Evolutionary conservation across 345 rosid genomes (phyloP), one percentile per base, ranked within the genome.

Genomic region (Bruguiera gymnorhiza): DNA sequence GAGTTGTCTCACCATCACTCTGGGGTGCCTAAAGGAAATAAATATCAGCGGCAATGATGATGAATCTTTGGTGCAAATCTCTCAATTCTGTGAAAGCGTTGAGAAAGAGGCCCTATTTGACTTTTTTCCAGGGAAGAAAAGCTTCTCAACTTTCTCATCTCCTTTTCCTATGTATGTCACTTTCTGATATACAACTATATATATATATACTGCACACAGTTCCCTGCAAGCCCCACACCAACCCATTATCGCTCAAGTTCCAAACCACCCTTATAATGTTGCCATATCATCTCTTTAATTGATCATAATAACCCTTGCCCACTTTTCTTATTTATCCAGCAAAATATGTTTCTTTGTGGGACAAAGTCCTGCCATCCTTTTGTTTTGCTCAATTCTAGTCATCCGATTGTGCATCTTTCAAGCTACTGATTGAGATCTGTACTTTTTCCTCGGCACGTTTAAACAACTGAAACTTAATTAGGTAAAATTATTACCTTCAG

Each of bases 61-160:
- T 87, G 84, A 83, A 90, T 90, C 91, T 93, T 82, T 75, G 86
- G 89, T 86, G 93, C 91, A 88, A 82, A 87, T 92, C 91, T 83
- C 74, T 75, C 80, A 27, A 32, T 59, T 82, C 80, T 84, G 85
- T 79, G 78, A 75, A 73, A 78, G 82, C 80, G 86, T 87, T 87
- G 95, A 87, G 81, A 69, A 73, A 81, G 79, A 79, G 89, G 80
- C 81, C 86, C 84, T 85, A 79, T 86, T 87, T 87, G 87, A 90
- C 87, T 71, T 86, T 90, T 83, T 74, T 74, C 31, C 76, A 70
- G 69, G 20, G 69, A 65, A 30, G 4, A 76, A 88, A 86, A 85
- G 90, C 69, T 69, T 56, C 74, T 82, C n/a, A 71, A 80, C 92
- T 84, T 86, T 83, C 76, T 76, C 77, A 48, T 58, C 63, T 56